Evolutionary conservation across 1,284 basidiomycete genomes (phyloP).

Genomic region (Ceratobasidium sp.): DNA sequence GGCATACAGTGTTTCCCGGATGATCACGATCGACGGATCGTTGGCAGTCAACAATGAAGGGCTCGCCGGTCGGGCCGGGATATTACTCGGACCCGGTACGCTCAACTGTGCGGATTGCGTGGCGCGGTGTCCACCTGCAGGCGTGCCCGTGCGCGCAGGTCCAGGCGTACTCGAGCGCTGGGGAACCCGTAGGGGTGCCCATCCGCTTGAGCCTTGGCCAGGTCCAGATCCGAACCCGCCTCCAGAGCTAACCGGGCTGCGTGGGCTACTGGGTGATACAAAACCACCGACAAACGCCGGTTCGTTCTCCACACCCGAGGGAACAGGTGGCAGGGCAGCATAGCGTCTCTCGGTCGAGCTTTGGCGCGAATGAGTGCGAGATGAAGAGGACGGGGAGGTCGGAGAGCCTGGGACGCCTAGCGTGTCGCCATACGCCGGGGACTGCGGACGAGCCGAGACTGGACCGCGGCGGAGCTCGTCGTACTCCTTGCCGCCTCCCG

Average conservation of each 20-base stretch:
- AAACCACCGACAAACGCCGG: constrained; percentile 27
- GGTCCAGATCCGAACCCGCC: constrained; percentile 42
- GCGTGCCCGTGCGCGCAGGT: constrained; percentile 46
- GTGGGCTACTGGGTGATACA: constrained; percentile 22
- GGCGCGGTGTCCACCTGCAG: background rate
- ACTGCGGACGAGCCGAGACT: constrained; percentile 13
- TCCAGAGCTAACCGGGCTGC: constrained; percentile 9
- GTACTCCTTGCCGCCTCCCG: constrained; percentile 34
- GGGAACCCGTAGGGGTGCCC: constrained; percentile 22
- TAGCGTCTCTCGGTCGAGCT: constrained; percentile 40
- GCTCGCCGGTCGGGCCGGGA: constrained; percentile 48
- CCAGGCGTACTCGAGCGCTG: constrained; percentile 40
- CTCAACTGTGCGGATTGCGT: constrained; percentile 30
- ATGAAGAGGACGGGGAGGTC: constrained; percentile 7
- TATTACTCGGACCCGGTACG: constrained; percentile 22
- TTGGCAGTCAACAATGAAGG: constrained; percentile 51
- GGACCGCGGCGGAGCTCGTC: constrained; percentile 7
- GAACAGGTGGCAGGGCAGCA: constrained; percentile 47
- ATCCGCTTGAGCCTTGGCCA: constrained; percentile 27
- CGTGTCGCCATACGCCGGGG: constrained; percentile 21
- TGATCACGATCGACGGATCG: constrained; percentile 71
- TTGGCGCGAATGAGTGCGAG: constrained; percentile 21
- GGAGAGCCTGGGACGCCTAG: constrained; percentile 17
- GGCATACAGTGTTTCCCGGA: constrained; percentile 83
- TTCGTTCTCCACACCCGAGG: constrained; percentile 40